phyloP scores from a whole-genome alignment of 169 alveolate genomes.

The Plasmodium gaboni region DNA sequence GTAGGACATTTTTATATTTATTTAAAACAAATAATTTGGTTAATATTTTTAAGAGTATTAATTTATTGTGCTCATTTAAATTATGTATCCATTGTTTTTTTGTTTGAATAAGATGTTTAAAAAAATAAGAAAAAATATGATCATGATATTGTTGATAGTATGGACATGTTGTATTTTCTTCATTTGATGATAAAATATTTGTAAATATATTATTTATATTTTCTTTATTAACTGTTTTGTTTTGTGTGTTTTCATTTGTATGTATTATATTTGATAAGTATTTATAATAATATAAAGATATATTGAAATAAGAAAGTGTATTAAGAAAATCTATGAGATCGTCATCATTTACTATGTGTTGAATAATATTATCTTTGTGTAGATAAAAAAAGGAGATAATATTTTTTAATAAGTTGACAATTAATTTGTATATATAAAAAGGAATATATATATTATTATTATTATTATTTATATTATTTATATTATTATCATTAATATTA shows the following conservation, averaged over 20 bases:
- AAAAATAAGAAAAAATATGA: neutral
- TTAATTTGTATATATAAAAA: neutral
- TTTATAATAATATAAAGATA: neutral
- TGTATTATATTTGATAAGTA: neutral
- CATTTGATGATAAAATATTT: too few relatives aligned
- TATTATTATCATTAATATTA: too few relatives aligned
- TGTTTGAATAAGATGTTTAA: neutral
- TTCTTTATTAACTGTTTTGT: too few relatives aligned
- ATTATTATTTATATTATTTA: neutral
- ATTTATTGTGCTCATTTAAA: neutral
- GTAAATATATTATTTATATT: too few relatives aligned
- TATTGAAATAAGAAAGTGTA: neutral
- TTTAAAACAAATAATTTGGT: slow-evolving; percentile 3
- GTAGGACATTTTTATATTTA: neutral
- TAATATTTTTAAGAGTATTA: neutral
- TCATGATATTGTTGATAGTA: neutral
- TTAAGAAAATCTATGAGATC: neutral
- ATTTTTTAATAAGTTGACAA: neutral
- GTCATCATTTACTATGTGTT: neutral
- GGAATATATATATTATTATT: neutral
- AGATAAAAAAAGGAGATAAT: slow-evolving; percentile 5
- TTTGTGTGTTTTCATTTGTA: neutral
- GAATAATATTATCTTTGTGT: neutral
- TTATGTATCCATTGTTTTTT: neutral
- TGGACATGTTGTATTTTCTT: too few relatives aligned